These are phyloP conservation scores for Ceratocystis cubensis DNA, from an alignment of 2,329 filamentous ascomycete species.

Conservation along the genomic window DNA sequence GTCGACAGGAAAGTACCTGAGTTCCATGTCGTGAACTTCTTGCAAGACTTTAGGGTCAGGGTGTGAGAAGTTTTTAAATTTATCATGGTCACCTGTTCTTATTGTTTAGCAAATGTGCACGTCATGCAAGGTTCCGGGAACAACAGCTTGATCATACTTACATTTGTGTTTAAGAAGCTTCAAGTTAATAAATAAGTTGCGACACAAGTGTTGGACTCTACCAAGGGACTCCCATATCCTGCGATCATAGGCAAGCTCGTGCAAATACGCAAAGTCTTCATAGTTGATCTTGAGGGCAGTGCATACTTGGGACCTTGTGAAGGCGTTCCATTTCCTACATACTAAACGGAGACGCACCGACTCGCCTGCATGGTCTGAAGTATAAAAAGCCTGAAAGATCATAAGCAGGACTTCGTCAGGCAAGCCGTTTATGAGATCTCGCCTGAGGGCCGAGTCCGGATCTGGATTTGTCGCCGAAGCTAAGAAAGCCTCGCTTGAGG, in stretches of 20 bases:
- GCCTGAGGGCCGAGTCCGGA: not conserved
- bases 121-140: not conserved
- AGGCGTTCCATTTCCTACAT: constrained; percentile 37
- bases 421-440: constrained; percentile 11
- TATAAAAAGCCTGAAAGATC: constrained; percentile 1
- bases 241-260: not conserved
- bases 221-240: constrained; percentile 27
- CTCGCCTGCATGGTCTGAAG: not conserved
- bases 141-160: constrained; percentile 26
- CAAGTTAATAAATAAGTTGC: constrained; percentile 39
- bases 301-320: constrained; percentile 36
- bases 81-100: not conserved
- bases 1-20: not conserved
- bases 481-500: not conserved
- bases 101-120: not conserved
- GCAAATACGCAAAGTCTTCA: not conserved
- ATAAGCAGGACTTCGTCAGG: constrained; percentile 14
- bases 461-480: not conserved
- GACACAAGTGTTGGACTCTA: constrained; percentile 32
- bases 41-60: too few species aligned
- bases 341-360: constrained; percentile 33
- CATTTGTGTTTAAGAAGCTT: constrained; percentile 42
- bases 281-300: constrained; percentile 39
- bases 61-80: too few species aligned
- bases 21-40: too few species aligned